phyloP scores from a whole-genome alignment of 768 basidiomycete genomes.

The button mushroom (Agaricus bisporus) region DNA sequence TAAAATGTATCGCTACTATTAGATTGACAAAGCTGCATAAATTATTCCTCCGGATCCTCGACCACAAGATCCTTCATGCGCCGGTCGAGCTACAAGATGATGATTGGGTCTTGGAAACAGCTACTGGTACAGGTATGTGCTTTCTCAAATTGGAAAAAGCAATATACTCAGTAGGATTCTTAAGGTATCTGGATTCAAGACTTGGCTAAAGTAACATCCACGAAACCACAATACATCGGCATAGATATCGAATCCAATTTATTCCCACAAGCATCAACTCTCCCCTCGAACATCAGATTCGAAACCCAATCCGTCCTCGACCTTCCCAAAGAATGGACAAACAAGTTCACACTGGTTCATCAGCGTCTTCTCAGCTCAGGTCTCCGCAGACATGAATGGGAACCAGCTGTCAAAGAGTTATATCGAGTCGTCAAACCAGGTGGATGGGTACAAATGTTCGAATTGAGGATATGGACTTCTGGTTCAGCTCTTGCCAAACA shows the following conservation, averaged over 20 bases:
- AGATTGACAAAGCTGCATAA: not conserved
- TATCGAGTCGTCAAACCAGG: constrained; percentile 2
- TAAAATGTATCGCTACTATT: not conserved
- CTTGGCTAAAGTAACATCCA: not conserved
- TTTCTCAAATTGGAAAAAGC: no score
- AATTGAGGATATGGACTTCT: not conserved
- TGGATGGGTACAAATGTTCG: constrained; percentile 3
- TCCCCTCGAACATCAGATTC: constrained; percentile 1
- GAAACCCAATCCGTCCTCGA: constrained; percentile 2
- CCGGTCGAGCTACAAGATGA: not conserved
- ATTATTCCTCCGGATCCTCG: not conserved
- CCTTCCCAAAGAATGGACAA: constrained; percentile 8
- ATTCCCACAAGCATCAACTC: constrained; percentile 1
- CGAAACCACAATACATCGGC: constrained; percentile 1
- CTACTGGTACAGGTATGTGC: no score
- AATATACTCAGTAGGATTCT: no score
- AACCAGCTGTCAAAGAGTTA: constrained; percentile 1
- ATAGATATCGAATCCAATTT: constrained; percentile 1
- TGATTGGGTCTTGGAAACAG: no score
- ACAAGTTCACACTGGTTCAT: constrained; percentile 5
- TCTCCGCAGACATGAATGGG: constrained; percentile 5
- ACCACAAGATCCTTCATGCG: not conserved
- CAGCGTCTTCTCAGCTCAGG: constrained; percentile 3
- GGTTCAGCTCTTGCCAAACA: not conserved
- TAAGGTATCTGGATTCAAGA: not conserved